These are phyloP conservation scores for Cladophialophora exuberans DNA, from an alignment of 2,329 filamentous ascomycete genomes.

Conservation along the genomic window DNA sequence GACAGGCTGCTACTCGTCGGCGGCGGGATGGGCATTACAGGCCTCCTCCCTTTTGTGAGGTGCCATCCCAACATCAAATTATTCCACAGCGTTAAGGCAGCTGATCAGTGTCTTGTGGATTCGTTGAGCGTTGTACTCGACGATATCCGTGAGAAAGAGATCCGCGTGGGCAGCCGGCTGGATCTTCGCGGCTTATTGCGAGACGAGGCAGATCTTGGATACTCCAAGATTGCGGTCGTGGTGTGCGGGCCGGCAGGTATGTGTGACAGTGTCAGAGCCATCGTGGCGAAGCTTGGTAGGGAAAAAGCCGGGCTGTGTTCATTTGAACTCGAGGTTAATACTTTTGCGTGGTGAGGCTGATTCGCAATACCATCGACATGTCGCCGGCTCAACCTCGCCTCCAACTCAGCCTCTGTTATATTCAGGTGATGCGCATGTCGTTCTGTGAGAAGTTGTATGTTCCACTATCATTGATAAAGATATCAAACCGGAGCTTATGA, in stretches of 20 bases:
- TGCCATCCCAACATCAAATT: constrained; percentile 37
- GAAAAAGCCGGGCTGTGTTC: neutral
- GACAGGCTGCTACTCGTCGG: constrained; percentile 48
- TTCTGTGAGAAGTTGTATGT: too few relatives aligned
- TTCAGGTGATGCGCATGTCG: too few relatives aligned
- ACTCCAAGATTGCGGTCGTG: constrained; percentile 40
- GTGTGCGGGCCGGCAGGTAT: constrained; percentile 48
- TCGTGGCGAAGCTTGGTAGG: constrained; percentile 33
- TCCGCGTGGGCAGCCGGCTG: constrained; percentile 41
- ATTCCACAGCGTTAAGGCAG: constrained; percentile 26
- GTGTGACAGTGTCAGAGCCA: constrained; percentile 45
- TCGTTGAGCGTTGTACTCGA: constrained; percentile 30
- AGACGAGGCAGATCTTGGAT: constrained; percentile 38
- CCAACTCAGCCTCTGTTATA: too few relatives aligned
- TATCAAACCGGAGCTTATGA: too few relatives aligned
- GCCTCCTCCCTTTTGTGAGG: constrained; percentile 41
- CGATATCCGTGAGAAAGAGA: constrained; percentile 1
- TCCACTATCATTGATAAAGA: too few relatives aligned
- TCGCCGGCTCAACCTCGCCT: too few relatives aligned
- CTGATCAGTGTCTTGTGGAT: constrained; percentile 5
- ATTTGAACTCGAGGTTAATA: neutral
- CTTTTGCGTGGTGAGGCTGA: constrained; percentile 4
- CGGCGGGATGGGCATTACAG: constrained; percentile 56
- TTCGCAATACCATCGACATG: too few relatives aligned
- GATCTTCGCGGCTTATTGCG: constrained; percentile 42